A percentile compares a stretch with the other conserved stretches of the same genome.
Evolutionary conservation across 2,329 filamentous ascomycete genomes (phyloP).

Genomic region (Leptographium procerum): DNA sequence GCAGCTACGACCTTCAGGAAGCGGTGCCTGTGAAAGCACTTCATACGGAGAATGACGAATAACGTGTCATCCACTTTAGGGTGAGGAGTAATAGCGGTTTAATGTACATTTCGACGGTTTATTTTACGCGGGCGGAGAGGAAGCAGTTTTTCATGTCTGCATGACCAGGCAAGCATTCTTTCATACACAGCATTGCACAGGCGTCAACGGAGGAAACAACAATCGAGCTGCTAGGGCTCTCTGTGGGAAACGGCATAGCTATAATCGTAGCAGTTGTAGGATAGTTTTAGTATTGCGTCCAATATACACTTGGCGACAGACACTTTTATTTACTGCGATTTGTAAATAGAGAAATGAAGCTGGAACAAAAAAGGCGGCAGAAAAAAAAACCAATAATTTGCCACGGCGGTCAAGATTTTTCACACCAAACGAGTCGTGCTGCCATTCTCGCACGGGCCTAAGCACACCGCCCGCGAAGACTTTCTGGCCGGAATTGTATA

Average conservation of each 20-base stretch:
- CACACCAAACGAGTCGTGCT: not conserved
- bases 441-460: constrained; percentile 3
- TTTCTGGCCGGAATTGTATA: constrained; percentile 25
- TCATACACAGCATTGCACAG: not conserved
- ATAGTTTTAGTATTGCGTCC: not conserved
- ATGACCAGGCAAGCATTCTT: not conserved
- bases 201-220: not conserved
- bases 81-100: not conserved
- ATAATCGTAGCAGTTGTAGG: not conserved
- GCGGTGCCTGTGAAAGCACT: not conserved
- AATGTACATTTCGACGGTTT: not conserved
- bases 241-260: not conserved
- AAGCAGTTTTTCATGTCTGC: not conserved
- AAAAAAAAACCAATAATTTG: not conserved
- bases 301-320: not conserved
- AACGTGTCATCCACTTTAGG: not conserved
- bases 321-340: no score
- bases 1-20: not conserved
- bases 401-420: not conserved
- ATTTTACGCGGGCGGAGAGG: not conserved
- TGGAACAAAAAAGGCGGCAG: not conserved
- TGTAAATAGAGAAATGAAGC: not conserved
- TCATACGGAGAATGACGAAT: no score
- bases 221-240: not conserved
- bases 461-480: not conserved